phyloP scores from a whole-genome alignment of 1,284 basidiomycete genomes.

The Cryptococcus amylolentus region DNA sequence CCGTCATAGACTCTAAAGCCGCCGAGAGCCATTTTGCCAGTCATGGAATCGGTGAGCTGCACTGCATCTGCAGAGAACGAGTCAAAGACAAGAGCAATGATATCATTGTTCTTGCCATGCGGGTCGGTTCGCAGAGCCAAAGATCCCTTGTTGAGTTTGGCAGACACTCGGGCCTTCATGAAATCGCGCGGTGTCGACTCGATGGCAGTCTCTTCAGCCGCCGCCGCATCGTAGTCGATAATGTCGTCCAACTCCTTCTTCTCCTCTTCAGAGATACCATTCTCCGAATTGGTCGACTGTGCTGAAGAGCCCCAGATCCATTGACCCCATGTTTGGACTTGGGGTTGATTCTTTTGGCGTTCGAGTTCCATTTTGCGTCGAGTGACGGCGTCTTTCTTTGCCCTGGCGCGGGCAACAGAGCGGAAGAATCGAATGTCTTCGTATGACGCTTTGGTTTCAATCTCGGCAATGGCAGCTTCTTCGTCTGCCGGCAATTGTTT shows the following conservation, averaged over 20 bases:
- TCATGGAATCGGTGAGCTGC: slow-evolving; percentile 81
- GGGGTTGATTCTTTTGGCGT: slow-evolving; percentile 53
- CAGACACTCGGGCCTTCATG: slow-evolving; percentile 70
- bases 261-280: slow-evolving; percentile 72
- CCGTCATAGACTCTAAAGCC: slow-evolving; percentile 90
- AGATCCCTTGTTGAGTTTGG: slow-evolving; percentile 80
- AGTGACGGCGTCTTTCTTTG: slow-evolving; percentile 77
- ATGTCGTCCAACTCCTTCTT: slow-evolving; percentile 88
- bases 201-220: slow-evolving; percentile 61
- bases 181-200: slow-evolving; percentile 73
- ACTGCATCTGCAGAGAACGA: slow-evolving; percentile 78
- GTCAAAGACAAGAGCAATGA: slow-evolving; percentile 87
- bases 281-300: slow-evolving; percentile 26
- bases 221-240: slow-evolving; percentile 86
- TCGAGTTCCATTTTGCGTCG: slow-evolving; percentile 68
- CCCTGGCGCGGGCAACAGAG: slow-evolving; percentile 84
- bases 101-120: slow-evolving; percentile 61
- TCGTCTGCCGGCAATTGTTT: slow-evolving; percentile 60
- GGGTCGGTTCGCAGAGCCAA: slow-evolving; percentile 73
- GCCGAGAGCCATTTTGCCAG: slow-evolving; percentile 78
- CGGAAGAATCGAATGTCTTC: slow-evolving; percentile 98
- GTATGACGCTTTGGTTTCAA: slow-evolving; percentile 84
- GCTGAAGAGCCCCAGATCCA: slow-evolving; percentile 76
- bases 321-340: slow-evolving; percentile 66
- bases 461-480: slow-evolving; percentile 57